Percentiles rank a stretch among this genome's conserved stretches.
phyloP scores from a whole-genome alignment of 441 rosid genomes.

The Corymbia calophylla region DNA sequence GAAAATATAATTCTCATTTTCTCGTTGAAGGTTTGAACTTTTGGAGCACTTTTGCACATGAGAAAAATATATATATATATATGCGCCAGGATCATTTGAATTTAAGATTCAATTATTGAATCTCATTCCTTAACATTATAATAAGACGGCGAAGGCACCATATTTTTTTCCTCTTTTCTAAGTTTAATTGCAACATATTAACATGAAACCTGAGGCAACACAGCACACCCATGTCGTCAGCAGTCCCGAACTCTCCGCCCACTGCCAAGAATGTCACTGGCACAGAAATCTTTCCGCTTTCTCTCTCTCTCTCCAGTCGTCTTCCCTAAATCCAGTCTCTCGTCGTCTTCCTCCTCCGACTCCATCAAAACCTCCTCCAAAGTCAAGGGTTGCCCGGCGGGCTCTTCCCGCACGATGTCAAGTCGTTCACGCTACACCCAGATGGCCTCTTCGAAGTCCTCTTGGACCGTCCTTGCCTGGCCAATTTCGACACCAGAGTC shows the following conservation, averaged over 20 bases:
- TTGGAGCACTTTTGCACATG: neutral
- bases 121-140: neutral
- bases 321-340: constrained; percentile 8
- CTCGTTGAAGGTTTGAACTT: neutral
- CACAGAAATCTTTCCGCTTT: constrained; percentile 6
- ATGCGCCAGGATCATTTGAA: neutral
- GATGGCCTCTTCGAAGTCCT: constrained; percentile 55
- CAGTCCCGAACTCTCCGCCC: neutral
- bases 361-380: constrained; percentile 46
- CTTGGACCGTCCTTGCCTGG: constrained; percentile 58
- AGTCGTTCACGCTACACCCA: constrained; percentile 38
- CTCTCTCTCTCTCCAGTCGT: constrained; percentile 5
- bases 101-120: neutral
- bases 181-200: neutral
- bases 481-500: constrained; percentile 70
- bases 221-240: neutral
- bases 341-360: constrained; percentile 11
- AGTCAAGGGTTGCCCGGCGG: constrained; percentile 85
- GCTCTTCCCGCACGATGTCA: constrained; percentile 57
- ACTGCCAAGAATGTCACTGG: neutral
- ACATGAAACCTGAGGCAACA: neutral
- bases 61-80: neutral
- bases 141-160: neutral
- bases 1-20: neutral
- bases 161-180: neutral